Base-by-base conservation (phyloP, 2,329 filamentous ascomycete species). In the Blumeria graminis region DNA sequence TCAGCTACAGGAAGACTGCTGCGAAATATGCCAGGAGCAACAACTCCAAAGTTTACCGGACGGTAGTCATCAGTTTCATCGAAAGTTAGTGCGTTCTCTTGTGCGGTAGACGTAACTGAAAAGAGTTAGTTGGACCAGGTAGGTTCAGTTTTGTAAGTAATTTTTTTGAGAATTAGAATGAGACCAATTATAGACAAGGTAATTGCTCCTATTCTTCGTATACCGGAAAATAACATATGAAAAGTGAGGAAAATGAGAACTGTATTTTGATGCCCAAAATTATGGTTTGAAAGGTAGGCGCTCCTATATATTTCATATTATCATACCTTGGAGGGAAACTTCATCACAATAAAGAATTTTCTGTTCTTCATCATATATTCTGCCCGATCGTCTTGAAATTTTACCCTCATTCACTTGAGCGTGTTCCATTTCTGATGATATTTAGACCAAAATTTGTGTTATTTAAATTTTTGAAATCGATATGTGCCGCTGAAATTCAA, bases 1-100 rank as follows among this genome's bases (percentile, higher is more conserved):
- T 81, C 75, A 5, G 74, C 68, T 59, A 79, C 72, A 2, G 89
- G 89, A 65, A 88, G 94, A 61, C 82, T 83, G 68, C 86, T 90
- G 55, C 89, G 78, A 66, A 86, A 94, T 33, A 95, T 60, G 8
- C 82, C 81, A 6, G 80, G 76, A 18, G 82, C 71, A 18, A 94
- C 82, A 33, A 79, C 70, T 16, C 83, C 86, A 68, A 90, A 94
- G 65, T 94, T 94, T 61, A 70, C 63, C 1, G 85, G 84, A 3
- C 53, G 59, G n/a, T 59, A 58, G 46, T 61, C 57, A 35, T 56
- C 50, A 45, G 60, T 61, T 38, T 54, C 56, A 13, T 41, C 38
- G 38, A 41, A 41, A 28, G 22, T 28, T 28, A 3, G 11, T 41
- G 38, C 11, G 38, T 41, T 41, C 6, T 41, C 38, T 16, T 16